These are phyloP conservation scores for Flaveria bidentis DNA, from an alignment of 129 eudicot species.

Conservation along the genomic window DNA sequence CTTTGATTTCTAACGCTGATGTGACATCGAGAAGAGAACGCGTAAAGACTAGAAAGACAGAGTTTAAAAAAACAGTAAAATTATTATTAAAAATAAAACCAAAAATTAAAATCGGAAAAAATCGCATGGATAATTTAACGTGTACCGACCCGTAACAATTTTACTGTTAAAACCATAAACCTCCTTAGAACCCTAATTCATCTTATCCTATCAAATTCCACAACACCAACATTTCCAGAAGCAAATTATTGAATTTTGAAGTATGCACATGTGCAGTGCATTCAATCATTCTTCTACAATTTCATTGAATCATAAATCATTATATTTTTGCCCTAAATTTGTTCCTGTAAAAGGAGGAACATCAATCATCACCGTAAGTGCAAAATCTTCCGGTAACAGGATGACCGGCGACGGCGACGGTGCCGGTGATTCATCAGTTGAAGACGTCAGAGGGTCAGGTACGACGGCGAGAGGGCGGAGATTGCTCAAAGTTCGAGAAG, in stretches of 20 bases:
- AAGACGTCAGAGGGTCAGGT: slow-evolving; percentile 71
- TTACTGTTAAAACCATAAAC: slow-evolving; percentile 6
- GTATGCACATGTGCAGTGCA: slow-evolving; percentile 35
- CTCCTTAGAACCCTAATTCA: slow-evolving; percentile 33
- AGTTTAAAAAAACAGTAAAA: no score
- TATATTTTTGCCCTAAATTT: slow-evolving; percentile 26
- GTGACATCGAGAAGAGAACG: no score
- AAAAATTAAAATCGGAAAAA: no score
- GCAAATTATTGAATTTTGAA: neutral
- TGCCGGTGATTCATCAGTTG: slow-evolving; percentile 6
- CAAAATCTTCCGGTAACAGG: slow-evolving; percentile 21
- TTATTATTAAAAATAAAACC: no score
- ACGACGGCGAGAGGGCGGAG: slow-evolving; percentile 92
- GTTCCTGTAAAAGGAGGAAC: slow-evolving; percentile 23
- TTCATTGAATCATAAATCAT: slow-evolving; percentile 22
- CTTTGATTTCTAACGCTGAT: no score
- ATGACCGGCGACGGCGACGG: neutral
- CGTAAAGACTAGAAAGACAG: no score
- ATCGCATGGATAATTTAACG: no score
- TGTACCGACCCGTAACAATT: no score
- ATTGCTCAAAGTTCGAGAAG: slow-evolving; percentile 73
- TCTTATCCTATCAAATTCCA: slow-evolving; percentile 24
- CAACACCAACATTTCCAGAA: neutral
- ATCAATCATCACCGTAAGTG: slow-evolving; percentile 21
- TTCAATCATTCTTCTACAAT: slow-evolving; percentile 28